phyloP scores from a whole-genome alignment of 164 flowering plant genomes.

The Nymphaea colorata region DNA sequence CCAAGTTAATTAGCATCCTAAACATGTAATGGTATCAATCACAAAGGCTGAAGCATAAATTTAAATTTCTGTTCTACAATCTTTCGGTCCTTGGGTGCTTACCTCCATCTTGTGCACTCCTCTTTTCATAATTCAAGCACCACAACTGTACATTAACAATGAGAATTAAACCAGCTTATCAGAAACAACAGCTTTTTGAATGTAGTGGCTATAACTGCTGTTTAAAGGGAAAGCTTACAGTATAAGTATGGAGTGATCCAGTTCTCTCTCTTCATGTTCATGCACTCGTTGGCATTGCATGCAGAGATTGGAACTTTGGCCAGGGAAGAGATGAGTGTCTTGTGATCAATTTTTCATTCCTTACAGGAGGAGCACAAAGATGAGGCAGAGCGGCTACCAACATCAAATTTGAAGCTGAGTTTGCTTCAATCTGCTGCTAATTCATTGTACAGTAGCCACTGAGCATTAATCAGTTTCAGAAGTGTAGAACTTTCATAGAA shows the following conservation, averaged over 20 bases:
- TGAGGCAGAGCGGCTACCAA: slow-evolving; percentile 55
- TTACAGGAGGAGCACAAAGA: slow-evolving; percentile 36
- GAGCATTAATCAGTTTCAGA: slow-evolving; percentile 28
- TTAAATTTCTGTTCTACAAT: too few species aligned
- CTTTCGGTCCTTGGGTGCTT: too few species aligned
- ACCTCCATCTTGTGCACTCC: too few species aligned
- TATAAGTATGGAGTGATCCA: slow-evolving; percentile 93
- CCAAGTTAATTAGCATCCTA: too few species aligned
- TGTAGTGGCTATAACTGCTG: neutral
- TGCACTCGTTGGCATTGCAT: slow-evolving; percentile 1
- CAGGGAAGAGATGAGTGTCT: slow-evolving; percentile 14
- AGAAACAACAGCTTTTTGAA: neutral
- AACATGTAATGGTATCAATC: too few species aligned
- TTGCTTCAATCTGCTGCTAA: slow-evolving; percentile 53
- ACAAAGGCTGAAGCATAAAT: too few species aligned
- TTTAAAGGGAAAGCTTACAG: slow-evolving; percentile 30
- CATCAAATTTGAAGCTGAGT: slow-evolving; percentile 82
- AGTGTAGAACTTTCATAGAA: slow-evolving; percentile 39
- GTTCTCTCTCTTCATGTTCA: slow-evolving; percentile 26
- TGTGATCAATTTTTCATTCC: slow-evolving; percentile 9
- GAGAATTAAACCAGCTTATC: neutral
- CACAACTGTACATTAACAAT: slow-evolving; percentile 41
- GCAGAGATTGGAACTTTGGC: slow-evolving; percentile 6
- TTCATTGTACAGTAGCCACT: slow-evolving; percentile 35
- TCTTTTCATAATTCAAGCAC: slow-evolving; percentile 67